Percentiles rank a stretch among this genome's conserved stretches.
phyloP scores from a whole-genome alignment of 352 stramenopile species.

The Pythium phragmitis region DNA sequence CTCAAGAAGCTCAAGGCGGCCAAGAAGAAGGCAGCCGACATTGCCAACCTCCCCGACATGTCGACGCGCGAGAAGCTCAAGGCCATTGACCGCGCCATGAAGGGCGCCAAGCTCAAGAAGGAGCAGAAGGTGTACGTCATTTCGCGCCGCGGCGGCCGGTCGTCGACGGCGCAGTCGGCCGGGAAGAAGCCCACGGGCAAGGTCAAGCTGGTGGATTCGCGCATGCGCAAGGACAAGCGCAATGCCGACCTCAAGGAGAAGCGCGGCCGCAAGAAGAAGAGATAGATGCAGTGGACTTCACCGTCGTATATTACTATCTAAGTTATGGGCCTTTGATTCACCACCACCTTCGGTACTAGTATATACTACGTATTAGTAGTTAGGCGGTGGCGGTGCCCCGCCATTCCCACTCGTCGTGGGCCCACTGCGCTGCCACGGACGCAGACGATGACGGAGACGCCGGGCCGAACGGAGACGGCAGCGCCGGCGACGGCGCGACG shows the following conservation, averaged over 20 bases:
- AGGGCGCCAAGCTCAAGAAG: slow-evolving; percentile 87
- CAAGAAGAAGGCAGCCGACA: slow-evolving; percentile 97
- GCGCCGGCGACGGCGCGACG: neutral
- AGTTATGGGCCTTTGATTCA: slow-evolving; percentile 36
- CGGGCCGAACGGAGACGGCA: neutral
- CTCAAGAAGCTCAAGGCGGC: slow-evolving; percentile 95
- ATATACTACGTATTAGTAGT: too few species aligned
- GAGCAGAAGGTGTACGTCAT: slow-evolving; percentile 98
- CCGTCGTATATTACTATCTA: slow-evolving; percentile 32
- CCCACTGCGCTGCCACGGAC: slow-evolving; percentile 3
- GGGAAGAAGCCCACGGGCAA: slow-evolving; percentile 85
- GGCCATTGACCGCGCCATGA: slow-evolving; percentile 97
- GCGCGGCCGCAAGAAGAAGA: slow-evolving; percentile 86
- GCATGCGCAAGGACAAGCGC: slow-evolving; percentile 97
- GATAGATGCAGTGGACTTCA: slow-evolving; percentile 35
- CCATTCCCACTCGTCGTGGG: slow-evolving; percentile 26
- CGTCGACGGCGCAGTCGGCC: slow-evolving; percentile 47
- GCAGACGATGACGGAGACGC: neutral
- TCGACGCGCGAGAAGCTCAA: slow-evolving; percentile 98
- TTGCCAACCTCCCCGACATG: slow-evolving; percentile 96
- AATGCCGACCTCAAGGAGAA: slow-evolving; percentile 82
- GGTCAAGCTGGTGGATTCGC: slow-evolving; percentile 97
- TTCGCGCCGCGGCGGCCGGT: slow-evolving; percentile 64
- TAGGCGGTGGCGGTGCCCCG: slow-evolving; percentile 16
- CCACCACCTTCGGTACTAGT: slow-evolving; percentile 12